Conservation (phyloP, 768 basidiomycete species). For the Lentinula guzmanii region DNA sequence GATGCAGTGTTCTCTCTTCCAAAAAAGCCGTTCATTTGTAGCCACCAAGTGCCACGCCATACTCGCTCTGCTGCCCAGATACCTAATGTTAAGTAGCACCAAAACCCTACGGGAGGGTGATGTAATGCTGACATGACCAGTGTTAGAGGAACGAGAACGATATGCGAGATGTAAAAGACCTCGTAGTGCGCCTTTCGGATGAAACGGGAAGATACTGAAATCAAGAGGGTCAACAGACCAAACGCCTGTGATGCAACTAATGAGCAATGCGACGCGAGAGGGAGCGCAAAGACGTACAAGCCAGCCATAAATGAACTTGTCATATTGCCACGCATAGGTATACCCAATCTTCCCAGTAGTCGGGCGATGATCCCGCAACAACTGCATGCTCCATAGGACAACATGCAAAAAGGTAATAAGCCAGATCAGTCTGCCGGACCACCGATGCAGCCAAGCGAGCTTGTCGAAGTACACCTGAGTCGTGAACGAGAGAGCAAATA, state of each 20-base stretch:
- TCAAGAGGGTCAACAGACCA: constrained; percentile 44
- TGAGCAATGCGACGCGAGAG: not conserved
- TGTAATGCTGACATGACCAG: constrained; percentile 59
- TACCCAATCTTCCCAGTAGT: constrained; percentile 36
- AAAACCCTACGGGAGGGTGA: constrained; percentile 59
- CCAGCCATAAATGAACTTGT: constrained; percentile 60
- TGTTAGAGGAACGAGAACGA: constrained; percentile 57
- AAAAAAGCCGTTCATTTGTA: constrained; percentile 54
- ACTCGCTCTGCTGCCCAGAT: constrained; percentile 62
- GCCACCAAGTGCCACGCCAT: constrained; percentile 49
- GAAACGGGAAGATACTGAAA: constrained; percentile 42
- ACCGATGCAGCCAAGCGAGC: constrained; percentile 63
- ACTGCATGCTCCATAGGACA: constrained; percentile 63
- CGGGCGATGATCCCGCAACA: constrained; percentile 42
- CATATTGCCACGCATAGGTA: constrained; percentile 50
- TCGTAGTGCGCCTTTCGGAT: constrained; percentile 53
- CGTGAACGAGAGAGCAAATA: constrained; percentile 58
- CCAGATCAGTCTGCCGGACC: constrained; percentile 69
- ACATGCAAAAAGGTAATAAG: constrained; percentile 55
- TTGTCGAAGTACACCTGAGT: constrained; percentile 73
- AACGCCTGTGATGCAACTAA: constrained; percentile 39
- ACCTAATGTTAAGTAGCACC: constrained; percentile 58
- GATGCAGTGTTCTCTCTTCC: constrained; percentile 10
- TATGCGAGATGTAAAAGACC: constrained; percentile 59
- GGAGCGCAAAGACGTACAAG: constrained; percentile 24